A percentile compares a stretch with the other conserved stretches of the same genome.
These are phyloP conservation scores for Mortierella sp. DNA, from an alignment of 371 early-diverging fungal genomes.

Conservation along the genomic window DNA sequence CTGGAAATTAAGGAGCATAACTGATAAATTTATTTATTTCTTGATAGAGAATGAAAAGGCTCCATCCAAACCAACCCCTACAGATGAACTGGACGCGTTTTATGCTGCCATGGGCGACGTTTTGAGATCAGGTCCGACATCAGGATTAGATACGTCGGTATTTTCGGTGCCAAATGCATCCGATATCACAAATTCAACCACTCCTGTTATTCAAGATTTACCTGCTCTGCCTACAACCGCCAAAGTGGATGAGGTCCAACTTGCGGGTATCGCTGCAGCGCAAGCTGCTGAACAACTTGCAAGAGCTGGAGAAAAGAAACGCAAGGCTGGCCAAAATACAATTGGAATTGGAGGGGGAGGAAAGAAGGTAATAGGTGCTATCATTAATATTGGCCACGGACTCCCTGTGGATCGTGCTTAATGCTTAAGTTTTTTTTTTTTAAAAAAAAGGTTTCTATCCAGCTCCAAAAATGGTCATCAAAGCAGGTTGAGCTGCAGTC, in stretches of 20 bases:
- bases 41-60: neutral
- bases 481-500: constrained; percentile 61
- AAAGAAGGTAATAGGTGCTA: constrained; percentile 22
- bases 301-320: constrained; percentile 45
- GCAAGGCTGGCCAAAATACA: constrained; percentile 30
- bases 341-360: constrained; percentile 53
- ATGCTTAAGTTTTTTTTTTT: neutral
- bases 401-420: neutral
- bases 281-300: constrained; percentile 54
- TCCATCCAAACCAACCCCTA: constrained; percentile 2
- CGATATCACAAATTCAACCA: neutral
- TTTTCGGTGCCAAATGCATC: constrained; percentile 27
- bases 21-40: too few species aligned
- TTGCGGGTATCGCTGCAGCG: constrained; percentile 54
- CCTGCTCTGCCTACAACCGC: constrained; percentile 46
- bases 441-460: constrained; percentile 61
- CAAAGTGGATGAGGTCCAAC: constrained; percentile 40
- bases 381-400: too few species aligned
- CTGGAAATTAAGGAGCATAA: too few species aligned
- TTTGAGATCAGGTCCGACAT: constrained; percentile 19
- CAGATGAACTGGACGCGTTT: constrained; percentile 41
- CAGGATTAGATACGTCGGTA: constrained; percentile 5
- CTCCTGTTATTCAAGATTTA: constrained; percentile 25
- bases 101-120: constrained; percentile 49
- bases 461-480: constrained; percentile 65